phyloP scores from a whole-genome alignment of 352 stramenopile genomes.

The Halophytophthora batemanensis region DNA sequence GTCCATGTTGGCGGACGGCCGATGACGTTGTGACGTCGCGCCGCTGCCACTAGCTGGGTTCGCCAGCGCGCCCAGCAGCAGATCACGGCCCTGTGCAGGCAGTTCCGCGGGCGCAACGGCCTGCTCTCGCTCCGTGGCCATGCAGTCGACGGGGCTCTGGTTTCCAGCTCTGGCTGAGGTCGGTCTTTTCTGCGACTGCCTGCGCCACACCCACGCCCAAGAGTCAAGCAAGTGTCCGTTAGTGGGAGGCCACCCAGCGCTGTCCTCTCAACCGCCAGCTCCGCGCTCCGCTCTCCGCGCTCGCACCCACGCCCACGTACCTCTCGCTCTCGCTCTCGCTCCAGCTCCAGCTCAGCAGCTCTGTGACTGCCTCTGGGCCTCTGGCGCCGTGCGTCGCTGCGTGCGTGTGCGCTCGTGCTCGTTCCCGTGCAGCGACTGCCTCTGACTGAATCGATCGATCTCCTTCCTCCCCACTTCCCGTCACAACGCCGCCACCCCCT shows the following conservation, averaged over 20 bases:
- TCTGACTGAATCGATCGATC: neutral
- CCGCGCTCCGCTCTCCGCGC: too few species aligned
- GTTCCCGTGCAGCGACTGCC: constrained; percentile 2
- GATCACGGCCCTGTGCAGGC: constrained; percentile 33
- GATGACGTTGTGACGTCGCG: neutral
- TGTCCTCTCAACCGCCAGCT: too few species aligned
- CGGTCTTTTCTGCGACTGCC: too few species aligned
- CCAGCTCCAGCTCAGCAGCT: too few species aligned
- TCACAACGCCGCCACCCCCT: too few species aligned
- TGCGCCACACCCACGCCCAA: too few species aligned
- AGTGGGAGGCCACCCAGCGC: too few species aligned
- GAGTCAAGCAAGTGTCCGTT: too few species aligned
- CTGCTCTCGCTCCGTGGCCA: constrained; percentile 16
- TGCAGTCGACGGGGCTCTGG: constrained; percentile 11
- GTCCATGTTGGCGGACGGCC: constrained; percentile 20
- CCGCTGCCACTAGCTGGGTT: constrained; percentile 12
- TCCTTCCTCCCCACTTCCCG: neutral
- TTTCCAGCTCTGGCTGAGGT: neutral
- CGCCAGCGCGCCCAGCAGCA: constrained; percentile 39
- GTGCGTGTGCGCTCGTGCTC: constrained; percentile 3
- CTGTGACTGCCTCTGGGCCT: too few species aligned
- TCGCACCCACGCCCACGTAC: too few species aligned
- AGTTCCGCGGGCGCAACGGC: constrained; percentile 20
- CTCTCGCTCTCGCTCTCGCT: too few species aligned
- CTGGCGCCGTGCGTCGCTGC: neutral